A percentile compares a stretch with the other conserved stretches of the same genome.
These are phyloP conservation scores for Cystobasidium slooffiae DNA, from an alignment of 1,284 basidiomycete genomes.

Conservation along the genomic window DNA sequence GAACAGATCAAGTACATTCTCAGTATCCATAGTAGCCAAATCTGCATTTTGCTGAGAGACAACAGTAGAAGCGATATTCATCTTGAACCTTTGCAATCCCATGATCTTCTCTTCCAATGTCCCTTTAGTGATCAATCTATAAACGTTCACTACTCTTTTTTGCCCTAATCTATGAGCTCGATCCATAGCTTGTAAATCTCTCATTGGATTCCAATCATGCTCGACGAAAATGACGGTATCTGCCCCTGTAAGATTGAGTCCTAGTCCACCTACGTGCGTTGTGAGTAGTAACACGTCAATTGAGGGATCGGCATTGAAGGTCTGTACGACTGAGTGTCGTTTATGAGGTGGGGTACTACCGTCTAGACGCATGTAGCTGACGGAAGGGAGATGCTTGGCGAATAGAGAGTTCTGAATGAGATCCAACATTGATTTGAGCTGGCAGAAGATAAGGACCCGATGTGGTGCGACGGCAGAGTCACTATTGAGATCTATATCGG, in stretches of 20 bases:
- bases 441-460: slow-evolving; percentile 97
- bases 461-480: slow-evolving; percentile 77
- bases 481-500: slow-evolving; percentile 18
- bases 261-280: slow-evolving; percentile 94
- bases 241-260: slow-evolving; percentile 93
- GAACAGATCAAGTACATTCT: slow-evolving; percentile 94
- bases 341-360: slow-evolving; percentile 85
- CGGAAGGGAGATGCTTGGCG: slow-evolving; percentile 86
- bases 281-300: slow-evolving; percentile 96
- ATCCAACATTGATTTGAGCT: slow-evolving; percentile 99
- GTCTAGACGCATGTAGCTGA: slow-evolving; percentile 98
- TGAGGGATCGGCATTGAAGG: slow-evolving; percentile 95
- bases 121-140: slow-evolving; percentile 93
- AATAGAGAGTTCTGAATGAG: slow-evolving; percentile 95
- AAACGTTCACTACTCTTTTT: slow-evolving; percentile 99
- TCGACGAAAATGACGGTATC: slow-evolving; percentile 99
- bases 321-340: slow-evolving; percentile 94
- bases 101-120: slow-evolving; percentile 99
- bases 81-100: slow-evolving; percentile 99
- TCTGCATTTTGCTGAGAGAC: slow-evolving; percentile 97
- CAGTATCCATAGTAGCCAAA: slow-evolving; percentile 93
- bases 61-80: slow-evolving; percentile 95
- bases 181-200: slow-evolving; percentile 99
- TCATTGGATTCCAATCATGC: slow-evolving; percentile 99
- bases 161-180: slow-evolving; percentile 97